These are phyloP conservation scores for Colletotrichum tofieldiae DNA, from an alignment of 2,329 filamentous ascomycete species.

Conservation along the genomic window DNA sequence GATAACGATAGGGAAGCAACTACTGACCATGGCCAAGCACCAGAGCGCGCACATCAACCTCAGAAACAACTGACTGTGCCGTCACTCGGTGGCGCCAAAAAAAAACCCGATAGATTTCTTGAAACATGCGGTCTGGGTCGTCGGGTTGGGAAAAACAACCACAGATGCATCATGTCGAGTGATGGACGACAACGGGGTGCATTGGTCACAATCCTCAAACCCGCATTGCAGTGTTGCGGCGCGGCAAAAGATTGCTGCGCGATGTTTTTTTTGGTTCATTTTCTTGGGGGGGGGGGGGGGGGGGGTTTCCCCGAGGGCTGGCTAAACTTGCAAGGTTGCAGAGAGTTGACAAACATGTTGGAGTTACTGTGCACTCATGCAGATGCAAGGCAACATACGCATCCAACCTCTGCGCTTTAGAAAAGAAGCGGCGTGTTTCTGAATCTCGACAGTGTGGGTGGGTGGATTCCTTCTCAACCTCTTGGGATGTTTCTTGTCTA, in stretches of 20 bases:
- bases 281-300: too few species aligned
- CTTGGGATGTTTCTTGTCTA: not conserved
- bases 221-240: conserved; percentile 32
- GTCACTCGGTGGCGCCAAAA: not conserved
- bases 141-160: not conserved
- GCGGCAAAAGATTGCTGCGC: not conserved
- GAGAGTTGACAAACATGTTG: conserved; percentile 17
- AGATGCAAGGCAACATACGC: conserved; percentile 12
- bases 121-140: conserved; percentile 1
- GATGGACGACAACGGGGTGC: conserved; percentile 33
- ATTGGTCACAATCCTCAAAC: conserved; percentile 36
- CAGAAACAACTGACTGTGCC: not conserved
- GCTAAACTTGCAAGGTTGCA: not conserved
- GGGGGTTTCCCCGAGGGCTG: not conserved
- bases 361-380: conserved; percentile 8
- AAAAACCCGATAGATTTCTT: not conserved
- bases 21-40: too few species aligned
- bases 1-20: not conserved
- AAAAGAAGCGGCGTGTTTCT: conserved; percentile 24
- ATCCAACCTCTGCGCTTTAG: not conserved
- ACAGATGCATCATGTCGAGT: conserved; percentile 26
- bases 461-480: conserved; percentile 12
- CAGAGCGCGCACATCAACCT: not conserved
- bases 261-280: too few species aligned
- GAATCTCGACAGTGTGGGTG: conserved; percentile 18